Percentiles rank a stretch among this genome's conserved stretches.
phyloP scores from a whole-genome alignment of 108 stramenopile genomes.

The Seminavis robusta region DNA sequence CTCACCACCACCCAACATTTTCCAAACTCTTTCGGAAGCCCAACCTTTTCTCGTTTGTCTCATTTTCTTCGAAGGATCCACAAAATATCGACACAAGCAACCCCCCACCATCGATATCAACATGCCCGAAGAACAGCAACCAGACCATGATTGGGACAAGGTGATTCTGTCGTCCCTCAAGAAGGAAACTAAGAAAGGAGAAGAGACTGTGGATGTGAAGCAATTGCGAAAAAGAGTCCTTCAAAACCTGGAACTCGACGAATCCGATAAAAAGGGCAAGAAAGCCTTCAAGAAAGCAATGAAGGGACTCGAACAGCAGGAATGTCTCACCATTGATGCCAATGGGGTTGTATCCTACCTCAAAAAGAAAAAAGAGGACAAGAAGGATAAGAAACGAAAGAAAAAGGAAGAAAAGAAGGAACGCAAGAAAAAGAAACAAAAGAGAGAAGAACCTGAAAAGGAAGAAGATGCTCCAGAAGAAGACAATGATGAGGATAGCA shows the following conservation, averaged over 20 bases:
- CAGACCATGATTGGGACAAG: too few relatives aligned
- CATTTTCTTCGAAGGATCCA: too few relatives aligned
- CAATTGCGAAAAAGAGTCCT: constrained; percentile 49
- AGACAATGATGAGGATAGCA: too few relatives aligned
- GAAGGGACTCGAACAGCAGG: constrained; percentile 50
- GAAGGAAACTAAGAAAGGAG: too few relatives aligned
- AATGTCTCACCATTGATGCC: constrained; percentile 46
- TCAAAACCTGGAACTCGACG: constrained; percentile 43
- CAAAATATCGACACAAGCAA: too few relatives aligned
- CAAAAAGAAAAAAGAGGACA: constrained; percentile 38
- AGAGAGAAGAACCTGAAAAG: not conserved
- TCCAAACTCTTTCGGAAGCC: too few relatives aligned
- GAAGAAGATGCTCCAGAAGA: constrained; percentile 6
- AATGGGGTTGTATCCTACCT: constrained; percentile 77
- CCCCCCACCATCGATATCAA: too few relatives aligned
- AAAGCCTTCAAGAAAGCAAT: constrained; percentile 80
- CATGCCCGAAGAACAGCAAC: too few relatives aligned
- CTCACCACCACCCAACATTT: too few relatives aligned
- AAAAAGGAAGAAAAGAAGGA: not conserved
- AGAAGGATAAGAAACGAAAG: constrained; percentile 14
- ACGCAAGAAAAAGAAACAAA: constrained; percentile 3
- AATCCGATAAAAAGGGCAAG: constrained; percentile 72
- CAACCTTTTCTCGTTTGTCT: too few relatives aligned
- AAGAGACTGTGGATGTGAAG: constrained; percentile 35
- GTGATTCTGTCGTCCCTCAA: too few relatives aligned